Conservation (phyloP, 2,329 filamentous ascomycete genomes). For the Dryadomyces quercivorus region DNA sequence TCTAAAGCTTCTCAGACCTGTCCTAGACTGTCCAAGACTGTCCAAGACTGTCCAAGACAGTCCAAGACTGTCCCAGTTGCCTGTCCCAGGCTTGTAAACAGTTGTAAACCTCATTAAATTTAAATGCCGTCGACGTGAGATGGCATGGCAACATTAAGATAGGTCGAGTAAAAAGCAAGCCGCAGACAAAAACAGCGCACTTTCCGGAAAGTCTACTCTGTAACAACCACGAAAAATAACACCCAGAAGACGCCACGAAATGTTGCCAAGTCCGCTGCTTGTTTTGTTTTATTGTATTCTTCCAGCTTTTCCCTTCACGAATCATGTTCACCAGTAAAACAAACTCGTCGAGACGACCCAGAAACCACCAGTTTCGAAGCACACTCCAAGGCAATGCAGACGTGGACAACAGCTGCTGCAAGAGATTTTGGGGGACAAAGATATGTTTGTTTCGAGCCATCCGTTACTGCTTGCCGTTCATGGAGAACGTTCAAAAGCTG, state of each 20-base stretch:
- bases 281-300: slow-evolving; percentile 4
- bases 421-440: neutral
- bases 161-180: slow-evolving; percentile 8
- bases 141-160: slow-evolving; percentile 5
- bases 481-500: neutral
- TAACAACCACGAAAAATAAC: slow-evolving; percentile 10
- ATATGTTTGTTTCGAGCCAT: neutral
- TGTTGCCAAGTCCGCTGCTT: slow-evolving; percentile 8
- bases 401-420: slow-evolving; percentile 1
- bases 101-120: neutral
- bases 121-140: neutral
- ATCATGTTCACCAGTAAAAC: slow-evolving; percentile 2
- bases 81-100: neutral
- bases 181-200: slow-evolving; percentile 12
- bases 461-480: neutral
- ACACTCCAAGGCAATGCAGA: neutral
- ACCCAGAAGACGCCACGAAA: slow-evolving; percentile 13
- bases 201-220: slow-evolving; percentile 17
- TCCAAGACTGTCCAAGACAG: too few species aligned
- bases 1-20: neutral
- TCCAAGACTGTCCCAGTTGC: too few species aligned
- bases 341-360: slow-evolving; percentile 2
- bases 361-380: slow-evolving; percentile 1
- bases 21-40: too few species aligned
- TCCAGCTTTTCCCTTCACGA: slow-evolving; percentile 5